These are phyloP conservation scores for Purpureocillium takamizusanense DNA, from an alignment of 2,329 filamentous ascomycete genomes.

Conservation along the genomic window DNA sequence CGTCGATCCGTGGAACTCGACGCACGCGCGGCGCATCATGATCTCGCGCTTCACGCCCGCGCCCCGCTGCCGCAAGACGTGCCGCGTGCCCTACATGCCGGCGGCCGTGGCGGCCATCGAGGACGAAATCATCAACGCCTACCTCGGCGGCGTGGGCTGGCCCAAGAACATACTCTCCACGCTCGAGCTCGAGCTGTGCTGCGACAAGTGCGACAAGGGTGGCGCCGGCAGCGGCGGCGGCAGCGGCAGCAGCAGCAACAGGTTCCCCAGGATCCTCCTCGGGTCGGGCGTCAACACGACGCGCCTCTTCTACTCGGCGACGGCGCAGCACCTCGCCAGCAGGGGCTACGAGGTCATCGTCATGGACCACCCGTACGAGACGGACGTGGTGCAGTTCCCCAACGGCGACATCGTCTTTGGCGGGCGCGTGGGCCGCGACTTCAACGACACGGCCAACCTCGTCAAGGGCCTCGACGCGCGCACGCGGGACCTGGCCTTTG, in stretches of 20 bases:
- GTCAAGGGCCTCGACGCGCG: slow-evolving; percentile 12
- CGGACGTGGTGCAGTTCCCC: slow-evolving; percentile 29
- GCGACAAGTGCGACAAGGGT: slow-evolving; percentile 2
- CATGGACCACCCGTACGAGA: slow-evolving; percentile 35
- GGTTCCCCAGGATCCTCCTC: background rate
- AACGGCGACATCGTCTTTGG: slow-evolving; percentile 21
- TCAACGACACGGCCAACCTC: slow-evolving; percentile 1
- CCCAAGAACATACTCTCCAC: slow-evolving; percentile 7
- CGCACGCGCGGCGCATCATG: slow-evolving; percentile 13
- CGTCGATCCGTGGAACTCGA: slow-evolving; percentile 15
- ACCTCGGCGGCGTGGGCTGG: slow-evolving; percentile 8
- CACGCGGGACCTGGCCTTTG: slow-evolving; percentile 17
- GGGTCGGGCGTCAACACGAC: slow-evolving; percentile 11
- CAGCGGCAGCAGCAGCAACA: background rate
- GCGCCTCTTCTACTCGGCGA: slow-evolving; percentile 27
- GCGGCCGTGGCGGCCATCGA: slow-evolving; percentile 9
- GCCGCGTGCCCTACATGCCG: slow-evolving; percentile 13
- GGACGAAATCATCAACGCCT: slow-evolving; percentile 11
- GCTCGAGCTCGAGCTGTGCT: slow-evolving; percentile 14
- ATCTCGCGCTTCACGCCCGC: slow-evolving; percentile 14
- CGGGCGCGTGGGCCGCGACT: slow-evolving; percentile 9
- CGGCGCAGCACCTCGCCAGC: slow-evolving; percentile 29
- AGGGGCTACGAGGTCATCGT: slow-evolving; percentile 30
- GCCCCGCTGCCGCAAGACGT: slow-evolving; percentile 9
- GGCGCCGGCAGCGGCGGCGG: too few species aligned